Percentiles rank a stretch among this genome's conserved stretches.
Conservation (phyloP, 495 filamentous ascomycete species). For the Neurospora sp. region DNA sequence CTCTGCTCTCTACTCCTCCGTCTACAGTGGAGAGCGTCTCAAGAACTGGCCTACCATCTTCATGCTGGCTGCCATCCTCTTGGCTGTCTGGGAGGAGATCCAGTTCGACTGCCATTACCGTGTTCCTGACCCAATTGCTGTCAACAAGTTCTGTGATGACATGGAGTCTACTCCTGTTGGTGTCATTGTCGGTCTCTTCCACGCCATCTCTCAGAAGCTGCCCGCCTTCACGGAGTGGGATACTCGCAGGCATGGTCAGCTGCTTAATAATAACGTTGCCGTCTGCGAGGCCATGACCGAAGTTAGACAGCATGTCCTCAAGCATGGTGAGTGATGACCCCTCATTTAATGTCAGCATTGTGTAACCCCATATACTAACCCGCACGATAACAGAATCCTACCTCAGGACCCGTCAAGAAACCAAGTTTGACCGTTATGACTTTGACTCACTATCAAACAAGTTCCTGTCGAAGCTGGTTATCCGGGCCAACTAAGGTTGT, state of each 20-base stretch:
- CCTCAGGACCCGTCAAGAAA: constrained; percentile 42
- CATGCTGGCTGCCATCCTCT: constrained; percentile 79
- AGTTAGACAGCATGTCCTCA: constrained; percentile 75
- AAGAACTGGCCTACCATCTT: constrained; percentile 98
- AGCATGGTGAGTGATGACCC: constrained; percentile 59
- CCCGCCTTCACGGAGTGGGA: constrained; percentile 88
- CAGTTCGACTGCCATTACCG: constrained; percentile 95
- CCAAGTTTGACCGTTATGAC: constrained; percentile 76
- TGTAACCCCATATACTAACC: constrained; percentile 6
- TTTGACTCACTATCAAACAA: constrained; percentile 93
- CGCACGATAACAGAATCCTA: constrained; percentile 36
- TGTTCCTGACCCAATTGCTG: constrained; percentile 66
- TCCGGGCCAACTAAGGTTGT: constrained; percentile 66
- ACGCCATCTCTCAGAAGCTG: constrained; percentile 89
- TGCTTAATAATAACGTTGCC: constrained; percentile 76
- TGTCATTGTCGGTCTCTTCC: constrained; percentile 89
- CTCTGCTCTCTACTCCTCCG: constrained; percentile 77
- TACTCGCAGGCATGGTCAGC: constrained; percentile 71
- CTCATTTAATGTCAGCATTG: neutral
- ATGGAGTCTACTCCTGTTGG: constrained; percentile 93
- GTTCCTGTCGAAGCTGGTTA: constrained; percentile 86
- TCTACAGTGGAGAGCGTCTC: constrained; percentile 85
- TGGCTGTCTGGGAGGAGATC: constrained; percentile 94
- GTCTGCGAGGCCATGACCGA: constrained; percentile 92
- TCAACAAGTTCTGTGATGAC: constrained; percentile 84